phyloP scores from a whole-genome alignment of 2,329 filamentous ascomycete species.

The Trichoderma koningii region DNA sequence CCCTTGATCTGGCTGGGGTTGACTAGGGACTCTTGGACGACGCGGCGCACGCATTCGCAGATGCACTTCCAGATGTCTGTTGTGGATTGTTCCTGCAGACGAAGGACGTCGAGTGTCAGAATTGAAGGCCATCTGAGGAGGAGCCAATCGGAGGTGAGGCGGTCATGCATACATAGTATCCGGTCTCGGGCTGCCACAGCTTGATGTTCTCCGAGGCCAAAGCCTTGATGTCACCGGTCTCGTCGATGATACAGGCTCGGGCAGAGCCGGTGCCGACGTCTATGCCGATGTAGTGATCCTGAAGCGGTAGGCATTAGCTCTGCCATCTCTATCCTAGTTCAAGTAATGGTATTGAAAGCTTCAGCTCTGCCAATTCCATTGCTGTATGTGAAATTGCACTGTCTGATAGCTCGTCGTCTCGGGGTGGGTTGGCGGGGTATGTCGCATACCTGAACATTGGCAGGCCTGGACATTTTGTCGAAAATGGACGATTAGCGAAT shows the following conservation, averaged over 20 bases:
- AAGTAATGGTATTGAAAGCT: background rate
- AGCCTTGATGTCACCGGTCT: conserved; percentile 81
- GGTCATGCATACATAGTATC: conserved; percentile 65
- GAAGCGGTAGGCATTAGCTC: conserved; percentile 6
- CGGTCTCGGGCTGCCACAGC: conserved; percentile 75
- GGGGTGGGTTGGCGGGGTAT: background rate
- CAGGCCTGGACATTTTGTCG: conserved; percentile 39
- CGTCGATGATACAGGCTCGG: conserved; percentile 92
- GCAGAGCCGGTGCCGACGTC: conserved; percentile 97
- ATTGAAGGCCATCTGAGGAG: background rate
- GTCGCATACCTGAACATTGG: conserved; percentile 38
- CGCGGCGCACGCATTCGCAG: conserved; percentile 81
- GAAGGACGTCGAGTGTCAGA: conserved; percentile 17
- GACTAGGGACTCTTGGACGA: conserved; percentile 78
- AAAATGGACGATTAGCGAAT: conserved; percentile 30
- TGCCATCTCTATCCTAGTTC: background rate
- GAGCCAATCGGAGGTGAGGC: conserved; percentile 1
- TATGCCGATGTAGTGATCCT: conserved; percentile 75
- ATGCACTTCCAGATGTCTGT: conserved; percentile 96
- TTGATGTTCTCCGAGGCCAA: conserved; percentile 75
- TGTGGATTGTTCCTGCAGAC: conserved; percentile 86
- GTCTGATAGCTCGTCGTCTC: background rate
- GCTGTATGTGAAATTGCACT: background rate
- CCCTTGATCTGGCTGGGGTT: conserved; percentile 76
- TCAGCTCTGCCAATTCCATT: background rate